Evolutionary conservation across 2,329 filamentous ascomycete species (phyloP), one percentile per base, ranked within the genome.

Genomic region (Pseudocercospora fijiensis): DNA sequence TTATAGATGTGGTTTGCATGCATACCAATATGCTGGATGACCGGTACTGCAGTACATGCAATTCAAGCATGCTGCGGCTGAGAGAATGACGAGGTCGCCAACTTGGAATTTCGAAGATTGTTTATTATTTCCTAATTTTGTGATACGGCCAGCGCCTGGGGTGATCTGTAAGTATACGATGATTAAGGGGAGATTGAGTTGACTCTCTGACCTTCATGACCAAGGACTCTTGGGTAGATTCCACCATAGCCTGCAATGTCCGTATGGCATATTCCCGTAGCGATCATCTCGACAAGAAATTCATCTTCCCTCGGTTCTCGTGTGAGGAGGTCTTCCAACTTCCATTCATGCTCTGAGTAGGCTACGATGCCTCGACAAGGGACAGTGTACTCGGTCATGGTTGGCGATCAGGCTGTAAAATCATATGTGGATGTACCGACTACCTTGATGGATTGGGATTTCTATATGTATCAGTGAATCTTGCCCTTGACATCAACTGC

Each of bases 211-310:
- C 67, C 68, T 68, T 73, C 71, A 26, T 73, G 71, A 3, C 71
- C 71, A 9, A 71, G 58, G 2, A 72, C 66, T 9, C 70, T 63
- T 13, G 71, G 71, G 27, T 69, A 69, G 16, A 71, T 70, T 8
- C 65, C 59, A 9, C 64, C 67, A 41, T 66, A 62, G 47, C 68
- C 63, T 20, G 66, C 60, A 41, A 69, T 65, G 61, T 85, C 83
- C 0, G 82, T 82, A 61, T 85, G 83, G 61, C 83, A 85, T 53
- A 85, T 78, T 0, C 83, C 83, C 0, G 80, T 80, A 0, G 82
- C 81, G 5, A 83, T 73, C 53, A 85, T 80, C 30, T 82, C 79
- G 4, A 85, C 77, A 0, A 84, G 74, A 0, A 83, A 73, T 69
- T 85, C 83, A 45, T 82, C 77, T 55, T 63, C 56, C 10, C 37